phyloP scores from a whole-genome alignment of 1,284 basidiomycete genomes.

The Lentinus polychrous region DNA sequence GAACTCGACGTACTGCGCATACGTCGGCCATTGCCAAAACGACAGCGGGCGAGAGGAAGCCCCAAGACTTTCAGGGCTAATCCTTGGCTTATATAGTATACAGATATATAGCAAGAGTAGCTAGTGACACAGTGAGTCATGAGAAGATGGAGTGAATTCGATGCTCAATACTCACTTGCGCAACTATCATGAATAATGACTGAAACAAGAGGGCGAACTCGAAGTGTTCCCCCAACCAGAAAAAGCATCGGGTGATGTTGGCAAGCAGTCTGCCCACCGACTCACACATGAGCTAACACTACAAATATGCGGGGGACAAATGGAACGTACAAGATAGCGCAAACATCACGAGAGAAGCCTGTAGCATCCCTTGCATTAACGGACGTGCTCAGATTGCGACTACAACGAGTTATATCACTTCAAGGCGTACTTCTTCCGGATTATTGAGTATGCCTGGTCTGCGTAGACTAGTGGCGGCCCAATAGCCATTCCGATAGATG shows the following conservation, averaged over 20 bases:
- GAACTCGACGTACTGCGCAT: slow-evolving; percentile 76
- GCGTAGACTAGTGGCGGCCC: slow-evolving; percentile 74
- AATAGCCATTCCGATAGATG: slow-evolving; percentile 66
- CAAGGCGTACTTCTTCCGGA: slow-evolving; percentile 53
- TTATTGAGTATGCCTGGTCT: slow-evolving; percentile 70
- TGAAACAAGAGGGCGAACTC: slow-evolving; percentile 73
- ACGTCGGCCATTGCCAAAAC: slow-evolving; percentile 84
- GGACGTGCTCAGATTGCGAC: slow-evolving; percentile 15
- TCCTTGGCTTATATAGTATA: slow-evolving; percentile 55
- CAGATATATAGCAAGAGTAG: slow-evolving; percentile 74
- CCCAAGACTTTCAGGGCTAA: slow-evolving; percentile 52
- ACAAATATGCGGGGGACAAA: slow-evolving; percentile 6
- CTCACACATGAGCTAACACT: slow-evolving; percentile 1
- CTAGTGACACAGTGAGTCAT: slow-evolving; percentile 28
- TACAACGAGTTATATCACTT: not conserved
- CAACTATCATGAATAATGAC: slow-evolving; percentile 74
- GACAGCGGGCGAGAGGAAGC: slow-evolving; percentile 61
- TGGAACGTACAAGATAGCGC: slow-evolving; percentile 60
- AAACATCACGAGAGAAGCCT: slow-evolving; percentile 81
- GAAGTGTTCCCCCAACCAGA: slow-evolving; percentile 80
- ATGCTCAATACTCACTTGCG: slow-evolving; percentile 48
- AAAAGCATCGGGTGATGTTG: slow-evolving; percentile 82
- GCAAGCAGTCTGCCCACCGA: slow-evolving; percentile 52
- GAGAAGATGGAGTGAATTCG: not conserved
- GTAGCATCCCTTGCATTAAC: slow-evolving; percentile 59